phyloP scores from a whole-genome alignment of 495 filamentous ascomycete species.

The Penicillium atrosanguineum region DNA sequence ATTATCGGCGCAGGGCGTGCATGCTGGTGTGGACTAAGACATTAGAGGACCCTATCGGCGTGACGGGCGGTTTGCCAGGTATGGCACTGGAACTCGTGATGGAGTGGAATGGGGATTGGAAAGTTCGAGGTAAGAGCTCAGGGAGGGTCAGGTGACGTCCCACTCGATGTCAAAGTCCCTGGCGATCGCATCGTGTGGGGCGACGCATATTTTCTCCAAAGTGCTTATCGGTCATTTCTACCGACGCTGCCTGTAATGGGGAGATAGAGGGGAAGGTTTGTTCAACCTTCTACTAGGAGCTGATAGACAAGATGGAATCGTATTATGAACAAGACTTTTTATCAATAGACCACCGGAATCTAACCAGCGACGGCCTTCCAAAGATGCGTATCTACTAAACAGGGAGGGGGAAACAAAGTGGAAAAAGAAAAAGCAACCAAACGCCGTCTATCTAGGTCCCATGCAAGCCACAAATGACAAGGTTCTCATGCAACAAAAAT shows the following conservation, averaged over 20 bases:
- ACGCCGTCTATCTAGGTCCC: conserved; percentile 29
- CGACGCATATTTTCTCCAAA: background rate
- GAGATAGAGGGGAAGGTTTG: too few species aligned
- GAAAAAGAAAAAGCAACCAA: conserved; percentile 12
- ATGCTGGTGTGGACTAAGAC: background rate
- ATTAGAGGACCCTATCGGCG: background rate
- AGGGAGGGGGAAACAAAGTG: background rate
- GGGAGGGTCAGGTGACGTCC: background rate
- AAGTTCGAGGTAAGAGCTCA: background rate
- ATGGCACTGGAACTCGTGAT: background rate
- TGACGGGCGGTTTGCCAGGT: background rate
- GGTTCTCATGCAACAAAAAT: conserved; percentile 23
- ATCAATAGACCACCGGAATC: background rate
- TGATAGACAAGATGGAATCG: background rate
- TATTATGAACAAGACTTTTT: conserved; percentile 12
- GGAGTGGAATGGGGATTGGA: background rate
- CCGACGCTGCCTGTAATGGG: background rate
- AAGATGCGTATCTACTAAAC: conserved; percentile 22
- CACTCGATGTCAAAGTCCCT: background rate
- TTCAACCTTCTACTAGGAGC: background rate
- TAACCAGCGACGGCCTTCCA: background rate
- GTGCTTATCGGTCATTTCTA: background rate
- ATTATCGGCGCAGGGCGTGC: background rate
- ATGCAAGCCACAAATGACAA: conserved; percentile 22
- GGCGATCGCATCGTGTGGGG: background rate